Evolutionary conservation across 106 monocot species (phyloP).

Genomic region (Platanthera guangdongensis): DNA sequence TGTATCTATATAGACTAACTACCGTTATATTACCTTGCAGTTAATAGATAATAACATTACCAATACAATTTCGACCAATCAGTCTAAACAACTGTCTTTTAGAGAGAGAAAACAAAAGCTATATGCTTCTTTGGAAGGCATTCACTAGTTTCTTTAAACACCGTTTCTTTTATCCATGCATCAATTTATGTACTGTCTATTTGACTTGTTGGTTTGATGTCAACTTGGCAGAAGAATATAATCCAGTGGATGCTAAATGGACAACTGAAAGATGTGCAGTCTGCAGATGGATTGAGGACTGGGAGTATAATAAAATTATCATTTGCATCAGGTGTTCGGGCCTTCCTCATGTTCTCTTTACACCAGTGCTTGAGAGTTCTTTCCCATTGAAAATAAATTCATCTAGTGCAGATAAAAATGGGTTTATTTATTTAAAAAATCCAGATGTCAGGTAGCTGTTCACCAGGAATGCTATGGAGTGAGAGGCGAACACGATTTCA

Average conservation of each 20-base stretch:
- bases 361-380: neutral
- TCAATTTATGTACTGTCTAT: neutral
- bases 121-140: conserved; percentile 55
- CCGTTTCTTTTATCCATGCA: neutral
- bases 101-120: conserved; percentile 70
- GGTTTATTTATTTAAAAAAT: neutral
- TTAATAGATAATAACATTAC: conserved; percentile 35
- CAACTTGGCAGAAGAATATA: conserved; percentile 57
- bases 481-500: conserved; percentile 65
- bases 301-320: conserved; percentile 99
- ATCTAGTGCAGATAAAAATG: neutral
- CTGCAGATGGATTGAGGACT: conserved; percentile 99
- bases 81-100: conserved; percentile 38
- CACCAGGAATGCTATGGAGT: conserved; percentile 99
- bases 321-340: conserved; percentile 76
- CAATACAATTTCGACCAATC: conserved; percentile 17
- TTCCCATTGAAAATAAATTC: neutral
- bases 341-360: neutral
- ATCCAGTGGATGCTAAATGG: conserved; percentile 79
- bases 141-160: neutral
- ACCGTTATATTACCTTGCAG: conserved; percentile 25
- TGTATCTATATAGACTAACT: neutral
- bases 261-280: conserved; percentile 96
- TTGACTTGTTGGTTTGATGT: neutral
- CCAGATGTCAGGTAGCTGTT: conserved; percentile 96